Percentiles rank a stretch among this genome's conserved stretches.
Evolutionary conservation across 2,329 filamentous ascomycete genomes (phyloP).

Genomic region (Aureobasidium sp.): DNA sequence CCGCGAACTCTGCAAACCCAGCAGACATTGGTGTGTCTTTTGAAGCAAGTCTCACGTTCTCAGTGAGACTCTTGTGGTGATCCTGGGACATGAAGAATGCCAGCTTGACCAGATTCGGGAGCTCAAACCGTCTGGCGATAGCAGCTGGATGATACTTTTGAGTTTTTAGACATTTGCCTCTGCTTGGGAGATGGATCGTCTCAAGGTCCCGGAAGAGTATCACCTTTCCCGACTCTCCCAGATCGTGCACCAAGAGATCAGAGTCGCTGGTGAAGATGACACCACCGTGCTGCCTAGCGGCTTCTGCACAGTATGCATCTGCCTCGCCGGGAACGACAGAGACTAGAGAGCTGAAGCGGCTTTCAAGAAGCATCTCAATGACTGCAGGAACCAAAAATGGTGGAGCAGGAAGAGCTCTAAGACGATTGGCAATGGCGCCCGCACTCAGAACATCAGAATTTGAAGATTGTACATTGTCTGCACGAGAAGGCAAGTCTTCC

Average conservation of each 20-base stretch:
- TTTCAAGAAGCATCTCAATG: conserved; percentile 57
- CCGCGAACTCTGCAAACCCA: conserved; percentile 25
- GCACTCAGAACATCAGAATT: conserved; percentile 14
- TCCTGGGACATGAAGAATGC: conserved; percentile 34
- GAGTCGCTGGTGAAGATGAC: conserved; percentile 77
- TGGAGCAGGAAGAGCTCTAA: conserved; percentile 42
- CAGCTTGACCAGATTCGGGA: conserved; percentile 32
- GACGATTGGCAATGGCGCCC: conserved; percentile 15
- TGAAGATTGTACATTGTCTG: neutral
- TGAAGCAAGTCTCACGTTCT: conserved; percentile 23
- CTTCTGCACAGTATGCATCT: conserved; percentile 67
- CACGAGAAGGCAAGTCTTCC: conserved; percentile 23
- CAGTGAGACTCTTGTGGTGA: conserved; percentile 24
- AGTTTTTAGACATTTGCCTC: conserved; percentile 20
- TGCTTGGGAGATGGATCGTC: conserved; percentile 25
- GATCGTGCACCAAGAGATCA: conserved; percentile 68
- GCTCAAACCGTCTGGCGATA: conserved; percentile 39
- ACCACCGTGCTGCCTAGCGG: conserved; percentile 47
- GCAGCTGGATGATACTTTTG: conserved; percentile 33
- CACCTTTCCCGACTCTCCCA: conserved; percentile 54
- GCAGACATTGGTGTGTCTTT: conserved; percentile 17
- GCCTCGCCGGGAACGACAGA: conserved; percentile 74
- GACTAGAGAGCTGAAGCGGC: conserved; percentile 34
- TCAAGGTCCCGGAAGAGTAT: conserved; percentile 61
- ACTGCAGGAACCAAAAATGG: conserved; percentile 71